phyloP scores from a whole-genome alignment of 2,329 filamentous ascomycete genomes.

The Clathrospora elynae region DNA sequence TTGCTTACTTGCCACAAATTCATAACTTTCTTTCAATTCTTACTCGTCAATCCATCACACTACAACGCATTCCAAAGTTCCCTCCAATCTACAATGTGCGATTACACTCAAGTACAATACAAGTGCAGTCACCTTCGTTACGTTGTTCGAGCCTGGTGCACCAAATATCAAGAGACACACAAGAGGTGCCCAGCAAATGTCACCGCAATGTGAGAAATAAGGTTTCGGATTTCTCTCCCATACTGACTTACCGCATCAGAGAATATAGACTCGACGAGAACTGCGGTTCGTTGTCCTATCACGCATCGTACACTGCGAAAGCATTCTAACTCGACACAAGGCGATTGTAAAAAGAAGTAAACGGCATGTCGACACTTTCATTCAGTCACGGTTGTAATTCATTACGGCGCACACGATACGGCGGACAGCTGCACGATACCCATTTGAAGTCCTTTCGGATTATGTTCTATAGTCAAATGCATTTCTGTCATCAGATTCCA shows the following conservation, averaged over 20 bases:
- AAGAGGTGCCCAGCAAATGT: constrained; percentile 61
- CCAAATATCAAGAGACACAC: constrained; percentile 59
- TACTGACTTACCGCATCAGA: constrained; percentile 33
- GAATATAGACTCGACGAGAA: constrained; percentile 56
- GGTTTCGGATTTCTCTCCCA: neutral
- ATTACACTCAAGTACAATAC: constrained; percentile 64
- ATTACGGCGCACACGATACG: constrained; percentile 41
- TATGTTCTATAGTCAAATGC: constrained; percentile 34
- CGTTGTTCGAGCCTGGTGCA: constrained; percentile 62
- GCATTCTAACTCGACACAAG: constrained; percentile 28
- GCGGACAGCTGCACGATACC: constrained; percentile 42
- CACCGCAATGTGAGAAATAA: constrained; percentile 53
- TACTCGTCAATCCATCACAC: constrained; percentile 12
- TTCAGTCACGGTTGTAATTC: constrained; percentile 21
- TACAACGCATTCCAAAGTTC: constrained; percentile 8
- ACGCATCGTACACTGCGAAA: neutral
- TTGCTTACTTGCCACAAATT: constrained; percentile 9
- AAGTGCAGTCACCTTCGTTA: constrained; percentile 61
- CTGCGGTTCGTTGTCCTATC: constrained; percentile 48
- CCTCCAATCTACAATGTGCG: constrained; percentile 55
- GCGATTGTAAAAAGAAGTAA: constrained; percentile 39
- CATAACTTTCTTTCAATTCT: constrained; percentile 2
- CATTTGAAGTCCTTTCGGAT: constrained; percentile 30
- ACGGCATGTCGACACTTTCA: constrained; percentile 3
- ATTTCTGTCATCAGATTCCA: constrained; percentile 25